Base-by-base conservation (phyloP, 768 basidiomycete genomes). In the Rhodotorula babjevae region DNA sequence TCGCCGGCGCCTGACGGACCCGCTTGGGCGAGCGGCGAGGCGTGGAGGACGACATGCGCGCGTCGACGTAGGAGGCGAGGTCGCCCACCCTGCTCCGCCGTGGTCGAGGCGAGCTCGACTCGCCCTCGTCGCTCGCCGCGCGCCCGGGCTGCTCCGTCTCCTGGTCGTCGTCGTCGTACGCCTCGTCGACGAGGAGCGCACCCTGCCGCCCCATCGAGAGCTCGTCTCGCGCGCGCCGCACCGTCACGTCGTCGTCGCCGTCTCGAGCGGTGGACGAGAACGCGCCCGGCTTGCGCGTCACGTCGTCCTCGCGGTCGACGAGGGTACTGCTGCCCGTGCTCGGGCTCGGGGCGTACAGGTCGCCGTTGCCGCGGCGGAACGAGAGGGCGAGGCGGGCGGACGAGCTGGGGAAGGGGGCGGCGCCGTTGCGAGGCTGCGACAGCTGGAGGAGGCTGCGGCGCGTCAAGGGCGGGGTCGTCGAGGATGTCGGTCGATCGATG, bases 271-370 rank as follows among this genome's bases (percentile, higher is more conserved):
- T 46, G 59, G 62, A 46, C 33, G 21, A 23, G 42, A 2, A 12
- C 23, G 29, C 21, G 14, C 61, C 36, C 62, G 23, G 49, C 46
- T n/a, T 56, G 19, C 31, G 31, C 46, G 27, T 29, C n/a, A 36
- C n/a, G 31, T 63, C 61, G 8, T 73, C 72, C 12, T 73, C 72
- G n/a, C 55, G 49, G 27, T 74, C 73, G 57, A 74, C 73, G 23
- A 74, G 57, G 11, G 73, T 74, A n/a, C 64, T 66, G 46, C 73
- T 74, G 14, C 73, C 73, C 33, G 73, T 74, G 25, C 68, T 69
- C 25, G 67, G 68, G 12, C 65, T 64, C 0, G 73, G 68, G 11
- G 73, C 68, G 52, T 69, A 70, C 21, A 58, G 49, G 2, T 63
- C 65, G 19, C 56, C 33, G 36, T 40, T 7, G 25, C 5, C 53